Evolutionary conservation across 1,284 basidiomycete species (phyloP).

Genomic region (Cryptococcus jaspeensis): DNA sequence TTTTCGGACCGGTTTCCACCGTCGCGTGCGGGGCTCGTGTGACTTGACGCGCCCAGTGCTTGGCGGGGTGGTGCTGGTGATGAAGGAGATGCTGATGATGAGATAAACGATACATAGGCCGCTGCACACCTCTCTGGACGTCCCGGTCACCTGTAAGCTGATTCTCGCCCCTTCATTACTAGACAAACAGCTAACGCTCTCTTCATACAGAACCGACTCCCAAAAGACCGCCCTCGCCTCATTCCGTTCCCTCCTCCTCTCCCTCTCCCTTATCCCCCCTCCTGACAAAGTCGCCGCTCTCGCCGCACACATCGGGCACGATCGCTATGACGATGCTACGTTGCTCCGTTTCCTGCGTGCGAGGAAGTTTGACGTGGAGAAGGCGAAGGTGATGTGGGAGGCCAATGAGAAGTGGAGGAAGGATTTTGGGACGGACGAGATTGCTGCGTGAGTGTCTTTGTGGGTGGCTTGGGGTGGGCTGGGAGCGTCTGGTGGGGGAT

Average conservation of each 20-base stretch:
- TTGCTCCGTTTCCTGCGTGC: constrained; percentile 88
- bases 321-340: constrained; percentile 75
- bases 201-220: constrained; percentile 51
- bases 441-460: constrained; percentile 64
- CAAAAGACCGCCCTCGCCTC: constrained; percentile 72
- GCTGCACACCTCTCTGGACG: constrained; percentile 66
- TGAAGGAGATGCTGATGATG: background rate
- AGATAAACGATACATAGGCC: background rate
- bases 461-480: background rate
- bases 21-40: too few species aligned
- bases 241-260: constrained; percentile 64
- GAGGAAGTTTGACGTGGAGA: constrained; percentile 82
- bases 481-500: too few species aligned
- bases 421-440: constrained; percentile 82
- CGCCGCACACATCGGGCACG: constrained; percentile 49
- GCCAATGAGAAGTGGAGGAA: constrained; percentile 86
- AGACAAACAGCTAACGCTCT: background rate
- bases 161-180: constrained; percentile 11
- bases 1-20: too few species aligned
- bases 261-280: constrained; percentile 41
- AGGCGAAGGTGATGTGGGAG: constrained; percentile 81
- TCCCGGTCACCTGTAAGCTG: constrained; percentile 72
- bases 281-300: constrained; percentile 21
- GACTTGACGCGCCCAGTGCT: background rate
- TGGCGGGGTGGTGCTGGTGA: too few species aligned